phyloP scores from a whole-genome alignment of 2,329 filamentous ascomycete genomes.

The Paecilomyces formosus region DNA sequence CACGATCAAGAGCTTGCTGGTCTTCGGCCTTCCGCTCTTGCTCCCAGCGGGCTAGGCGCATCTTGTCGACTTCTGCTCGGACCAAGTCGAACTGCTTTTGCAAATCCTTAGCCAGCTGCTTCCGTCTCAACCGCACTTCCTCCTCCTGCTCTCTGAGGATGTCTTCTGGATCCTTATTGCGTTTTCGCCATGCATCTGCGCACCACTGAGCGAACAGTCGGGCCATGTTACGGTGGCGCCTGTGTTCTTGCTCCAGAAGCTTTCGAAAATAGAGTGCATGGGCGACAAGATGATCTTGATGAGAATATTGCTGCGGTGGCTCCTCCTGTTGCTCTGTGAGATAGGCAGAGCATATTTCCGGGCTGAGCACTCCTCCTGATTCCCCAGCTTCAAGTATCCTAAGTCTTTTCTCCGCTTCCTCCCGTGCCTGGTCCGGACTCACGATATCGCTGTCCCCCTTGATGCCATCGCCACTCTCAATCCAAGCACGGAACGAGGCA shows the following conservation, averaged over 20 bases:
- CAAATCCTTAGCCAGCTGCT: conserved; percentile 59
- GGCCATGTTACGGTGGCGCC: conserved; percentile 66
- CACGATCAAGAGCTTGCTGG: conserved; percentile 48
- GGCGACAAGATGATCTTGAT: conserved; percentile 73
- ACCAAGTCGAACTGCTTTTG: conserved; percentile 55
- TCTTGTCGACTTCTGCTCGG: conserved; percentile 50
- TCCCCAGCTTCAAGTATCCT: conserved; percentile 66
- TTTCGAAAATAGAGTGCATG: conserved; percentile 75
- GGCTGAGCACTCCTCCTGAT: conserved; percentile 67
- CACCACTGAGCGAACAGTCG: conserved; percentile 62
- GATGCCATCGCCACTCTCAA: conserved; percentile 43
- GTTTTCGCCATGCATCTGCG: conserved; percentile 34
- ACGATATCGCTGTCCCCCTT: conserved; percentile 35
- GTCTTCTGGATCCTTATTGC: conserved; percentile 55
- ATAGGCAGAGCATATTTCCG: conserved; percentile 63
- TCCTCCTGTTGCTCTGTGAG: conserved; percentile 67
- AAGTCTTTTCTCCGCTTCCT: conserved; percentile 63
- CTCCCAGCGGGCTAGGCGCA: conserved; percentile 51
- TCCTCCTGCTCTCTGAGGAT: conserved; percentile 70
- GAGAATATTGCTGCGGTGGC: conserved; percentile 72
- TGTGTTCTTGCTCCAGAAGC: conserved; percentile 71
- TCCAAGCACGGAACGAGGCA: conserved; percentile 57
- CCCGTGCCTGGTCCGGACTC: conserved; percentile 54
- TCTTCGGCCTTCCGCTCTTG: conserved; percentile 44
- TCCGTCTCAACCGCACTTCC: conserved; percentile 61